Percentiles rank a stretch among this genome's conserved stretches.
Conservation (phyloP, 352 stramenopile species). For the Globisporangium solare region DNA sequence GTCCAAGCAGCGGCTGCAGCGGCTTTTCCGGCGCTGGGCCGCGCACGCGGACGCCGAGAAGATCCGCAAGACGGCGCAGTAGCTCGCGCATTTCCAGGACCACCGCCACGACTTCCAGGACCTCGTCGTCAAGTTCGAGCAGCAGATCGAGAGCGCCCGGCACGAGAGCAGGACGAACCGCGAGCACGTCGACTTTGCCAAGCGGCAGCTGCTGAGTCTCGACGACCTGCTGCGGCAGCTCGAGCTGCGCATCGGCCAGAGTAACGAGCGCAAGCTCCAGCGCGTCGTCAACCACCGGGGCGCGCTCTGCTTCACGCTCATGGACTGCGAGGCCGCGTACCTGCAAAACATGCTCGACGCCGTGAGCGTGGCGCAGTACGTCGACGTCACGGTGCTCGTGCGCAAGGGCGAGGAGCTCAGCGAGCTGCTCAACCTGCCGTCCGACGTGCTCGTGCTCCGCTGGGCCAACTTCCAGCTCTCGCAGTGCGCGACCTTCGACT, state of each 20-base stretch:
- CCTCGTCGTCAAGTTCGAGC: slow-evolving; percentile 37
- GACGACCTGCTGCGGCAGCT: slow-evolving; percentile 52
- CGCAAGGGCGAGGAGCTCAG: slow-evolving; percentile 49
- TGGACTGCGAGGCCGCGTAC: slow-evolving; percentile 46
- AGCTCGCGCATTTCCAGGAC: slow-evolving; percentile 47
- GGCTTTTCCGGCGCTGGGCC: slow-evolving; percentile 43
- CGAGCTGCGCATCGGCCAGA: slow-evolving; percentile 39
- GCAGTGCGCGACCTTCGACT: slow-evolving; percentile 29
- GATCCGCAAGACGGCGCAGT: slow-evolving; percentile 22
- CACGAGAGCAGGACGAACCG: slow-evolving; percentile 40
- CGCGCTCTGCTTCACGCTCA: slow-evolving; percentile 46
- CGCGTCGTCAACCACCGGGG: slow-evolving; percentile 65
- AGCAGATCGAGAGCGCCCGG: slow-evolving; percentile 47
- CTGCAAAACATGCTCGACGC: slow-evolving; percentile 61
- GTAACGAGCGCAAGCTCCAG: slow-evolving; percentile 56
- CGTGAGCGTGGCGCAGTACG: slow-evolving; percentile 32
- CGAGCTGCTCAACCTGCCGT: slow-evolving; percentile 41
- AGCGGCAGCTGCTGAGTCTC: slow-evolving; percentile 47
- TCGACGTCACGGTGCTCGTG: slow-evolving; percentile 36
- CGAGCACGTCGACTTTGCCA: slow-evolving; percentile 58
- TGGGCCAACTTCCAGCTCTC: slow-evolving; percentile 71
- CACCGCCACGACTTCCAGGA: slow-evolving; percentile 49
- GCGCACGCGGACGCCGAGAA: slow-evolving; percentile 34
- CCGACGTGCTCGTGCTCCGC: slow-evolving; percentile 55
- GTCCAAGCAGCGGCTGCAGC: slow-evolving; percentile 38